phyloP scores from a whole-genome alignment of 2,329 filamentous ascomycete genomes.

The Arthrobotrys musiformis region DNA sequence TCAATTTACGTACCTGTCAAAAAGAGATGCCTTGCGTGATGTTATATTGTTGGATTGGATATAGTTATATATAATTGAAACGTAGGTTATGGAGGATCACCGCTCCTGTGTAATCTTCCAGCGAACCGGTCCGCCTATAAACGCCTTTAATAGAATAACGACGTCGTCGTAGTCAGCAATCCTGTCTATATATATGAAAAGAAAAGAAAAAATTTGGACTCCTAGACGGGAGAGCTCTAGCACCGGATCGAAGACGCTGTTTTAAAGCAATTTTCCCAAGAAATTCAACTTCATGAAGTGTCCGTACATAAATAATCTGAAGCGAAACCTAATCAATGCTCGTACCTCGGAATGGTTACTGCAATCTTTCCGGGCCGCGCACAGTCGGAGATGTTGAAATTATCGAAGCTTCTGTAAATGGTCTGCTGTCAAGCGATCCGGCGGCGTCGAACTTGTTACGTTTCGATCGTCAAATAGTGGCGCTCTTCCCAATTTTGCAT shows the following conservation, averaged over 20 bases:
- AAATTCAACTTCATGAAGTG: conserved; percentile 4
- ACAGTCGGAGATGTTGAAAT: conserved; percentile 17
- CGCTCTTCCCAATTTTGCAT: conserved; percentile 18
- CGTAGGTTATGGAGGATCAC: conserved; percentile 25
- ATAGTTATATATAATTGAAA: conserved; percentile 45
- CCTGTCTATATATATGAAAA: neutral
- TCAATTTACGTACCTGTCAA: conserved; percentile 49
- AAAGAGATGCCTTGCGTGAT: conserved; percentile 10
- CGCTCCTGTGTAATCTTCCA: conserved; percentile 42
- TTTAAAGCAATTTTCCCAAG: conserved; percentile 8
- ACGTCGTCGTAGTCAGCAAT: conserved; percentile 6
- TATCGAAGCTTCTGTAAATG: conserved; percentile 11
- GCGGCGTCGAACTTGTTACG: conserved; percentile 1
- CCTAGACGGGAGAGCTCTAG: conserved; percentile 25
- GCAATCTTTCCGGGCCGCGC: conserved; percentile 21
- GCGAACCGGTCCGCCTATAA: conserved; percentile 12
- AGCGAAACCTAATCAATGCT: conserved; percentile 2
- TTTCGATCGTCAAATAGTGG: conserved; percentile 15
- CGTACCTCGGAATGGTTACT: conserved; percentile 13
- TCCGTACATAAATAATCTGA: conserved; percentile 22
- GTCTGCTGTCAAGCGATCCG: conserved; percentile 10
- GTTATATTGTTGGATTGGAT: conserved; percentile 4
- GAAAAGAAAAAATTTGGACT: neutral
- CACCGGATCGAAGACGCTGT: conserved; percentile 17
- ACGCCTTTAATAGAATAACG: neutral